These are phyloP conservation scores for Hypericum perforatum DNA, from an alignment of 345 rosid species.

Conservation along the genomic window DNA sequence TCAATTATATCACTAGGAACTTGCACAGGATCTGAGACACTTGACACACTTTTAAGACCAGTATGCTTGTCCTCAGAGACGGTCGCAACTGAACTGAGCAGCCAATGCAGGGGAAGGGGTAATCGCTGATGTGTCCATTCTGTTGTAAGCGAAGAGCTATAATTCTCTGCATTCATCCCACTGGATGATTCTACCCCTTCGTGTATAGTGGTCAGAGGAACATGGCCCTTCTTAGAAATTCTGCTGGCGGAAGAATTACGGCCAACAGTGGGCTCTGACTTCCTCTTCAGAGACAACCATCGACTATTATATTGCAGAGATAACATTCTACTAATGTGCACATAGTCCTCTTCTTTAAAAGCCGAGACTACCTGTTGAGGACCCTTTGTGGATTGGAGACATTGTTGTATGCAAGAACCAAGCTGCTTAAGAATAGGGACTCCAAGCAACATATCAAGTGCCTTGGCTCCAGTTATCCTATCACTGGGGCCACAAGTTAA, in stretches of 20 bases:
- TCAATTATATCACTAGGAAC: constrained; percentile 33
- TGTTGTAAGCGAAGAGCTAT: constrained; percentile 21
- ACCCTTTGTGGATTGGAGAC: constrained; percentile 29
- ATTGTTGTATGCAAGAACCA: constrained; percentile 25
- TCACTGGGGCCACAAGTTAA: constrained; percentile 64
- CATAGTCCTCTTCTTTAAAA: constrained; percentile 41
- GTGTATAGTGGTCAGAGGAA: constrained; percentile 57
- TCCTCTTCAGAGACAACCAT: constrained; percentile 59
- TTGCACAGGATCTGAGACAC: constrained; percentile 12
- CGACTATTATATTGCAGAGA: constrained; percentile 57
- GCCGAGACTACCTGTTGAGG: constrained; percentile 31
- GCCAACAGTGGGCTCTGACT: constrained; percentile 27
- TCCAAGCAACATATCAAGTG: constrained; percentile 49
- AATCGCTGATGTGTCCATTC: constrained; percentile 87
- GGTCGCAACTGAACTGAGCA: constrained; percentile 73
- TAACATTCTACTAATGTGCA: constrained; percentile 35
- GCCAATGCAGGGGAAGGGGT: constrained; percentile 85
- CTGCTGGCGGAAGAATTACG: constrained; percentile 12
- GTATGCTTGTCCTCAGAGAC: constrained; percentile 25
- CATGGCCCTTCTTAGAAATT: constrained; percentile 22
- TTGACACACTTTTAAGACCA: constrained; percentile 20
- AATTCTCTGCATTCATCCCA: constrained; percentile 22
- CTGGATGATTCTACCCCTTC: constrained; percentile 51
- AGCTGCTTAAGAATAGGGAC: constrained; percentile 45
- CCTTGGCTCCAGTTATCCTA: constrained; percentile 43